Base-by-base conservation (phyloP, 2,329 filamentous ascomycete species). In the Botrytis squamosa region DNA sequence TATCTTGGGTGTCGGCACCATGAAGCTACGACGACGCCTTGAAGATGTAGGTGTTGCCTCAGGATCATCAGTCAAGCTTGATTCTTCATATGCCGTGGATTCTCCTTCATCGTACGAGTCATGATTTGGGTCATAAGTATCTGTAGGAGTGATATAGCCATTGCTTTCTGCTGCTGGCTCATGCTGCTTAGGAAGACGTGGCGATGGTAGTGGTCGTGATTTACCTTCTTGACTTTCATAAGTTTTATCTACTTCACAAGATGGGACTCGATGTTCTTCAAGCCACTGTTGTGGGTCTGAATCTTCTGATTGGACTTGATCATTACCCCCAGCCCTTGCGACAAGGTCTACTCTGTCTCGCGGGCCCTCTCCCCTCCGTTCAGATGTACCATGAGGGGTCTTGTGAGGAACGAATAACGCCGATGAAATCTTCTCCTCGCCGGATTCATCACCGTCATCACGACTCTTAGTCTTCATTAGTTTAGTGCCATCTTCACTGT, bases 401-500 rank as follows among this genome's bases (percentile, higher is more conserved):
- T 93, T 90, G 84, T 95, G 93, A 60, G 93, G 93, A 66, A 94
- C 86, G 81, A 96, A 96, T 59, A 94, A 86, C 38, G 93, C 93
- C 46, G 92, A 95, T n/a, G 92, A 94, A 75, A 96, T 94, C 82
- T 95, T 93, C 81, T 96, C 93, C 81, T 93, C 90, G 74, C 93
- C 91, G 22, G 92, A 94, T 72, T 88, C 86, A 44, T 87, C 85
- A 66, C 88, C 87, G 38, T 88, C 86, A 33, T 81, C 79, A 40
- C 70, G 65, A 69, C 75, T 77, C 67, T 78, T 79, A 36, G 73
- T 52, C 16, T 73, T 73, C 12, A 75, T 74, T 14, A 76, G 49
- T 16, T 76, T 75, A 18, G 63, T 83, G 49, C 86, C 85, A 72
- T 87, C 85, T 36, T 86, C 85, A 52, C 74, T 65, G 22, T 64